These are phyloP conservation scores for Salix suchowensis DNA, from an alignment of 345 rosid species.

Conservation along the genomic window DNA sequence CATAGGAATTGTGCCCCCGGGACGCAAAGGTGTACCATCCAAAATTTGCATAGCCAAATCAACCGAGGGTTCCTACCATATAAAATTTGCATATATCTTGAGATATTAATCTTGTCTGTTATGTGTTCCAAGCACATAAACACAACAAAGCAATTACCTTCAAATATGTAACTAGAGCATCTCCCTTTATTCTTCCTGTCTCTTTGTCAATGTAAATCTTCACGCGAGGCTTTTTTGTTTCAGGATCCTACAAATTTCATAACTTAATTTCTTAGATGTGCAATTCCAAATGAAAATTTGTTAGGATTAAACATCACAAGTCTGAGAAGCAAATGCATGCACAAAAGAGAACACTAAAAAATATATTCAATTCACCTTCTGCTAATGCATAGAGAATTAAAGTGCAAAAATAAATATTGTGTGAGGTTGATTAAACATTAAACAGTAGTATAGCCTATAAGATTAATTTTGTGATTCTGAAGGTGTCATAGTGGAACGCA, in stretches of 20 bases:
- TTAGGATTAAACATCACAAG: background rate
- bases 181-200: slow-evolving; percentile 87
- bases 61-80: slow-evolving; percentile 86
- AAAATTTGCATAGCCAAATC: slow-evolving; percentile 81
- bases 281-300: background rate
- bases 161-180: slow-evolving; percentile 85
- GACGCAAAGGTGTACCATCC: slow-evolving; percentile 92
- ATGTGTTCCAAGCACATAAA: background rate
- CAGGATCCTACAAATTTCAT: slow-evolving; percentile 59
- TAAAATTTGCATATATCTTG: slow-evolving; percentile 5
- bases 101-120: slow-evolving; percentile 6
- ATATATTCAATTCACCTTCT: background rate
- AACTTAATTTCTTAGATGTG: slow-evolving; percentile 11
- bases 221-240: slow-evolving; percentile 79
- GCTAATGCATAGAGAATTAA: background rate
- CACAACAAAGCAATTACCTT: slow-evolving; percentile 54
- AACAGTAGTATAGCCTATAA: background rate
- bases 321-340: background rate
- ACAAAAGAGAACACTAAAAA: background rate
- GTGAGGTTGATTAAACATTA: background rate
- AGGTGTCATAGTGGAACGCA: background rate
- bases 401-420: background rate
- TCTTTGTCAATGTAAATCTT: slow-evolving; percentile 86
- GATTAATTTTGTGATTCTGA: background rate
- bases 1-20: slow-evolving; percentile 69